Evolutionary conservation across 2,329 filamentous ascomycete species (phyloP), one percentile per base, ranked within the genome.

Genomic region (Paraconiothyrium brasiliense): DNA sequence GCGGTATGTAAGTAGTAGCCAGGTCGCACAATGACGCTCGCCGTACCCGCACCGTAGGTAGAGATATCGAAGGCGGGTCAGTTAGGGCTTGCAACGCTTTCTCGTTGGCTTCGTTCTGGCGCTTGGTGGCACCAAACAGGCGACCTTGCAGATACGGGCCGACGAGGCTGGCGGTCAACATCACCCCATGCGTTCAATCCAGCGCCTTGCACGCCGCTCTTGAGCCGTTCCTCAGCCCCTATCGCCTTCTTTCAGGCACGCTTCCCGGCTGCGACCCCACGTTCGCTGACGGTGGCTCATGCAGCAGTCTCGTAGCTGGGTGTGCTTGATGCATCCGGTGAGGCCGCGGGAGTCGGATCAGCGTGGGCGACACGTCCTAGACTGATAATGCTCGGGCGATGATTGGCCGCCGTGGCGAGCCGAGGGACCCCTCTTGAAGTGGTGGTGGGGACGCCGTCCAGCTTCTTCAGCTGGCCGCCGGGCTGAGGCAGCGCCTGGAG

Each of bases 381-480:
- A 4, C 27, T 30, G 52, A 46, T 34, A 46, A 35, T 46, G 13
- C 20, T 20, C 13, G 16, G 13, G 8, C n/a, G 10, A 4, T 35
- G 39, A 55, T 55, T 55, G 52, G 52, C 35, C 30, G 41, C 44
- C 52, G 52, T 35, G 41, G 52, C 52, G 52, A 55, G 41, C 52
- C 52, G 52, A 46, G 27, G 27, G 39, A 32, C 14, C 49, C 49
- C 49, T 52, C 34, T n/a, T 52, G 39, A 27, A 27, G 22, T 54
- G 51, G 35, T 44, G 51, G 35, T 41, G 50, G 51, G 52, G 52
- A 55, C 39, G 24, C 34, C n/a, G 32, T 46, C 41, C 46, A 13
- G 14, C 37, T n/a, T 7, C 39, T 37, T 37, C 35, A 37, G 35
- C 35, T 37, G 35, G 52, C 52, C 35, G 52, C 27, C 44, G 39